Evolutionary conservation across 23 red algal species (phyloP).

Genomic region (Gracilaria domingensis): DNA sequence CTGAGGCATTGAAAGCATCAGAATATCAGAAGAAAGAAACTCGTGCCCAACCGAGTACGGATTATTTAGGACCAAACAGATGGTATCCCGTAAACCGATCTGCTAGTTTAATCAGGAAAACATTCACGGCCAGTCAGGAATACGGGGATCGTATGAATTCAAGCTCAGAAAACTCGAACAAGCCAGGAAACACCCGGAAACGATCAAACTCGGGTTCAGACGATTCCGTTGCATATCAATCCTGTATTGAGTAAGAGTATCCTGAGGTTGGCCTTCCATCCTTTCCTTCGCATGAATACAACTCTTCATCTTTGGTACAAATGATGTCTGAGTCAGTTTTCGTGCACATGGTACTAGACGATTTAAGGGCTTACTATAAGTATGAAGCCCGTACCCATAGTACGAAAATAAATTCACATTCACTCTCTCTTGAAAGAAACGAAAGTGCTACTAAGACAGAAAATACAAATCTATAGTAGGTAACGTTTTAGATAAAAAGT

Average conservation of each 20-base stretch:
- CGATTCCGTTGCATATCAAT: slow-evolving; percentile 16
- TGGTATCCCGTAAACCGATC: slow-evolving; percentile 31
- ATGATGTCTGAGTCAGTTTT: background rate
- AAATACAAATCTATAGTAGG: too few relatives aligned
- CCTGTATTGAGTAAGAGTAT: slow-evolving; percentile 18
- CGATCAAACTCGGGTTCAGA: background rate
- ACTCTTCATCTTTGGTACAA: background rate
- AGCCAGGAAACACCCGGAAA: background rate
- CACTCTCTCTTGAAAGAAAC: too few relatives aligned
- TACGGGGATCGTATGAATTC: slow-evolving; percentile 31
- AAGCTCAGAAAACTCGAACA: background rate
- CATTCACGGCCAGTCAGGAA: slow-evolving; percentile 22
- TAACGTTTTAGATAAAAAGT: too few relatives aligned
- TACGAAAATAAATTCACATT: too few relatives aligned
- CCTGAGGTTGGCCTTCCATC: too few relatives aligned
- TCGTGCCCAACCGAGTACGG: background rate
- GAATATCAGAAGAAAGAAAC: background rate
- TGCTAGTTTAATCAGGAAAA: slow-evolving; percentile 32
- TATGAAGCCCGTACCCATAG: too few relatives aligned
- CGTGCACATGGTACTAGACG: too few relatives aligned
- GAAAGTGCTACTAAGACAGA: too few relatives aligned
- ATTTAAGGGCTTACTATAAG: too few relatives aligned
- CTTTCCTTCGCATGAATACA: background rate
- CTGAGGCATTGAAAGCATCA: background rate
- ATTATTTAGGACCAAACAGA: slow-evolving; percentile 12